Evolutionary conservation across 805 yeast genomes (phyloP), one percentile per base, ranked within the genome.

Genomic region (Lachancea sp.): DNA sequence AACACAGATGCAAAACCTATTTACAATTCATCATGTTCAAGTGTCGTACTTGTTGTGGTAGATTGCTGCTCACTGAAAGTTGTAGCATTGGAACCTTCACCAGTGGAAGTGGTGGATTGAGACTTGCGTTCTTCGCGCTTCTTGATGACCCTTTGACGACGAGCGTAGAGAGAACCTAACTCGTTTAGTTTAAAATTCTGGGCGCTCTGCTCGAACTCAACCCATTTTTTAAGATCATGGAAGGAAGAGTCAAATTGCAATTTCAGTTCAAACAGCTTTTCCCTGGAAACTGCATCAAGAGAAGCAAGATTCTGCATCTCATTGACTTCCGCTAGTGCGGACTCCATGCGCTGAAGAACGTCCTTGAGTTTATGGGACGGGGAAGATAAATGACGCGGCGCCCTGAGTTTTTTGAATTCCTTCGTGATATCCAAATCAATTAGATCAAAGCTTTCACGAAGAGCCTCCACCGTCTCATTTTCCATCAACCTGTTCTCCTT

Each of bases 391-490:
- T 55, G 52, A 17, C 51, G 35, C 15, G 66, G 63, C 13, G 55
- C 36, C 43, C 69, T 71, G 38, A 78, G 57, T 49, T 74, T 70
- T 30, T 67, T 64, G 47, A 72, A 74, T 53, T 77, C 81, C 44
- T 71, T 69, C 29, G 74, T 77, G 48, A 74, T 78, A 53, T 81
- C 77, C 20, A 81, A 56, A 0, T 71, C 75, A 18, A 68, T 60
- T 2, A 66, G 67, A 3, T 71, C 70, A 54, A 68, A 79, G 34
- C 69, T 67, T 20, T 64, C 58, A 48, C 74, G 65, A 30, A 78
- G 50, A 2, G 65, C 67, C 31, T 58, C 54, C 3, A 79, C 66
- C 45, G 75, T 76, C 36, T 68, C 69, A 1, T 75, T 73, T 62
- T 72, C 69, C 6, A 65, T 67, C 29, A 72, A 49, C 61, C 78